Evolutionary conservation across 139 green algal species (phyloP).

Genomic region (Eudorina sp.): DNA sequence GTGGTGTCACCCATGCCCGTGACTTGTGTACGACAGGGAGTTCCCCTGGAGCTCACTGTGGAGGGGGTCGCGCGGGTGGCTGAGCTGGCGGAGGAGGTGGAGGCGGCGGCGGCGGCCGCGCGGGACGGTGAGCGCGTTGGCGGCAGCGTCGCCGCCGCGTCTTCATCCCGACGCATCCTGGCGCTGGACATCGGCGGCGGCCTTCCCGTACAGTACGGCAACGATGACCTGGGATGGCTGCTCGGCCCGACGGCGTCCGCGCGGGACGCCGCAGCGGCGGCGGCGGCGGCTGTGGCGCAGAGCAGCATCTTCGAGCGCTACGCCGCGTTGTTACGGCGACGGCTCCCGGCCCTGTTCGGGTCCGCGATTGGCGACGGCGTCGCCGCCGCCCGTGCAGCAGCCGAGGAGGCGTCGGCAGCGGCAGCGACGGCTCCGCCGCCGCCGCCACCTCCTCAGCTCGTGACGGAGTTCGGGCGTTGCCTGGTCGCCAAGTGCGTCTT

Average conservation of each 20-base stretch:
- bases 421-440: background rate
- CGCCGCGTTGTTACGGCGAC: constrained; percentile 26
- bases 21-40: background rate
- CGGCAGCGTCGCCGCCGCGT: no score
- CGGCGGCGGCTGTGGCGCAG: background rate
- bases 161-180: background rate
- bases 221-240: constrained; percentile 36
- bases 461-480: constrained; percentile 59
- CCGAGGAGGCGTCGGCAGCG: background rate
- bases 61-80: constrained; percentile 29
- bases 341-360: constrained; percentile 51
- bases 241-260: background rate
- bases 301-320: constrained; percentile 49
- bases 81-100: constrained; percentile 3
- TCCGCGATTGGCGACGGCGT: background rate
- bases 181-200: constrained; percentile 55
- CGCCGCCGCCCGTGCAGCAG: background rate
- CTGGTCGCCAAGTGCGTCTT: constrained; percentile 58
- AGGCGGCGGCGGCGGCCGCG: background rate
- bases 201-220: constrained; percentile 51
- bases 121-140: background rate
- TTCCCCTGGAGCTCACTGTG: constrained; percentile 38
- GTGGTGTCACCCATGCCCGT: no score
- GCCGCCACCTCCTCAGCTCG: constrained; percentile 34
- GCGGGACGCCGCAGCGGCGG: background rate